These are phyloP conservation scores for Dioscorea dumetorum DNA, from an alignment of 106 monocot genomes.

Conservation along the genomic window DNA sequence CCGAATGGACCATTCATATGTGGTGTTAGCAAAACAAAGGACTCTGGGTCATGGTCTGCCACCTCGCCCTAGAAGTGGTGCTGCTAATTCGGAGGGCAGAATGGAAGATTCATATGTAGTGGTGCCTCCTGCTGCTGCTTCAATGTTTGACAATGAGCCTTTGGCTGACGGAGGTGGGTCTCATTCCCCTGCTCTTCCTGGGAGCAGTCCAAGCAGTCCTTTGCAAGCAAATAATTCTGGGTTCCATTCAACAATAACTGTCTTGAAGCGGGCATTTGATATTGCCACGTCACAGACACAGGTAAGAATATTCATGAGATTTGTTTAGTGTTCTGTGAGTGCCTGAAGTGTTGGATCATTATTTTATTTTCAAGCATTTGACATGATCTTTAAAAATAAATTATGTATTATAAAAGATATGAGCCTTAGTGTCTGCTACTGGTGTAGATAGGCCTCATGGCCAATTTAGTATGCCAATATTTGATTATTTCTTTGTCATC, in stretches of 20 bases:
- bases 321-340: not conserved
- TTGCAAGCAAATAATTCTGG: slow-evolving; percentile 38
- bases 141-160: slow-evolving; percentile 67
- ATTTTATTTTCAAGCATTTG: too few species aligned
- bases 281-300: slow-evolving; percentile 81
- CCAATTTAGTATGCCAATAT: not conserved
- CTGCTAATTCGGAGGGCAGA: slow-evolving; percentile 14
- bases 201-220: slow-evolving; percentile 14
- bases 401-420: too few species aligned
- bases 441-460: not conserved
- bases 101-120: slow-evolving; percentile 88
- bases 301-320: slow-evolving; percentile 21
- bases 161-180: slow-evolving; percentile 29
- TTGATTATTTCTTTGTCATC: not conserved
- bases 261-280: slow-evolving; percentile 85
- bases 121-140: slow-evolving; percentile 75
- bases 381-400: too few species aligned
- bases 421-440: too few species aligned
- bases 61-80: slow-evolving; percentile 46
- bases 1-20: slow-evolving; percentile 84
- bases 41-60: slow-evolving; percentile 42
- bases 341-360: too few species aligned
- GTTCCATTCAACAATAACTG: slow-evolving; percentile 69
- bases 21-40: slow-evolving; percentile 68
- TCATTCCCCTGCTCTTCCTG: slow-evolving; percentile 24